Conservation (phyloP, 202 grass and related monocot genomes). For the Alloteropsis angusta region DNA sequence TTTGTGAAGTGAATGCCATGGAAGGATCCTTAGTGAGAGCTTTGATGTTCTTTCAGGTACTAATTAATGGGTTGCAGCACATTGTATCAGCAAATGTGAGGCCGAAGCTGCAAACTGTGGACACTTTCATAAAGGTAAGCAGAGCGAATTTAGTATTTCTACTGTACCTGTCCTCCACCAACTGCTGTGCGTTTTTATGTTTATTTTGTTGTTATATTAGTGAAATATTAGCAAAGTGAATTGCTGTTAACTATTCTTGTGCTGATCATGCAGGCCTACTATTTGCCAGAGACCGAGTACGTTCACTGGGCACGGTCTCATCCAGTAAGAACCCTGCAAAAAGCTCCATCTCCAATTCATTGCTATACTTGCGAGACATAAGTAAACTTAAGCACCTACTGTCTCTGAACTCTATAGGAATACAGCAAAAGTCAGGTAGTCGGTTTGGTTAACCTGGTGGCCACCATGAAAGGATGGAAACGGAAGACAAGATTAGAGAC, state of each 20-base stretch:
- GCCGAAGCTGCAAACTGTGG: slow-evolving; percentile 86
- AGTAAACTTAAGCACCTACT: not conserved
- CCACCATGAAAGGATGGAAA: slow-evolving; percentile 96
- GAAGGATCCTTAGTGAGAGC: not conserved
- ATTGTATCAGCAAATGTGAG: slow-evolving; percentile 82
- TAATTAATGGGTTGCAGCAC: slow-evolving; percentile 92
- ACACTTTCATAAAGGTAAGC: slow-evolving; percentile 84
- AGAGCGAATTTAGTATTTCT: slow-evolving; percentile 5
- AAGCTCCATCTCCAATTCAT: not conserved
- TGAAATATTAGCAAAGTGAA: not conserved
- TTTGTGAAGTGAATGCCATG: slow-evolving; percentile 5
- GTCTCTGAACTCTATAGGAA: slow-evolving; percentile 36
- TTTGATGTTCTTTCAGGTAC: slow-evolving; percentile 61
- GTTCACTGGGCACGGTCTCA: slow-evolving; percentile 93
- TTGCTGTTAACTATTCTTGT: slow-evolving; percentile 21
- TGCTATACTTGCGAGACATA: not conserved
- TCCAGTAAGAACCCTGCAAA: slow-evolving; percentile 47
- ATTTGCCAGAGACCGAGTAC: slow-evolving; percentile 94
- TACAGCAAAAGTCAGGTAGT: slow-evolving; percentile 80
- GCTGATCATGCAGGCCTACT: slow-evolving; percentile 69
- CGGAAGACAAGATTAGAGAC: slow-evolving; percentile 84
- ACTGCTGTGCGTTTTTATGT: not conserved
- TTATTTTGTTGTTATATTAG: slow-evolving; percentile 3
- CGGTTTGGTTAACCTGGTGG: slow-evolving; percentile 85
- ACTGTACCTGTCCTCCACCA: not conserved